phyloP scores from a whole-genome alignment of 1,284 basidiomycete genomes.

The Chalciporus sp. region DNA sequence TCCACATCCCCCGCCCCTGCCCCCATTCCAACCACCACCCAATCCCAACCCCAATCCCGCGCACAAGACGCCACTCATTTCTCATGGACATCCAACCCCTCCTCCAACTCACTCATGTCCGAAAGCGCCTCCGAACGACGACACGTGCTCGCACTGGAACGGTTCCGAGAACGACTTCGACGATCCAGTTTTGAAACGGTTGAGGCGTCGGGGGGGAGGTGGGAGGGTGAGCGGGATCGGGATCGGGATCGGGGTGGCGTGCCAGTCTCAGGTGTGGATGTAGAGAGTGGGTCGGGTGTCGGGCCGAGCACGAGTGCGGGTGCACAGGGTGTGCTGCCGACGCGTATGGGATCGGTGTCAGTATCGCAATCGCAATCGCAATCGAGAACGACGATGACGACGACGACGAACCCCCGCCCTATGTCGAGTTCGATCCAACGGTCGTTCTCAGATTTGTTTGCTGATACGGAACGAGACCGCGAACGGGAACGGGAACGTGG shows the following conservation, averaged over 20 bases:
- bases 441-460: slow-evolving; percentile 28
- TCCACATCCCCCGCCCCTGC: too few relatives aligned
- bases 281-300: slow-evolving; percentile 16
- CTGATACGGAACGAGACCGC: slow-evolving; percentile 14
- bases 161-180: slow-evolving; percentile 22
- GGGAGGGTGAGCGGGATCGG: slow-evolving; percentile 24
- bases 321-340: background rate
- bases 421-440: slow-evolving; percentile 20
- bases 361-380: too few relatives aligned
- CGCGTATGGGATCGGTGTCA: too few relatives aligned
- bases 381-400: too few relatives aligned
- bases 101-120: slow-evolving; percentile 46
- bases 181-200: slow-evolving; percentile 30
- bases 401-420: too few relatives aligned
- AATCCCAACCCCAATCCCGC: slow-evolving; percentile 11
- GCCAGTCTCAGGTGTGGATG: slow-evolving; percentile 17
- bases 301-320: slow-evolving; percentile 12
- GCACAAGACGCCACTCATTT: slow-evolving; percentile 24
- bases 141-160: slow-evolving; percentile 36
- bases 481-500: slow-evolving; percentile 8
- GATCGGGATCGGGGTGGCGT: slow-evolving; percentile 13
- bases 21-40: background rate
- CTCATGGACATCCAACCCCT: slow-evolving; percentile 32
- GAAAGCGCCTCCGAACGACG: slow-evolving; percentile 45
- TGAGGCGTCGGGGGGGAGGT: slow-evolving; percentile 29